Evolutionary conservation across 163 green algal species (phyloP), one percentile per base, ranked within the genome.

Genomic region (Prototheca cutis): DNA sequence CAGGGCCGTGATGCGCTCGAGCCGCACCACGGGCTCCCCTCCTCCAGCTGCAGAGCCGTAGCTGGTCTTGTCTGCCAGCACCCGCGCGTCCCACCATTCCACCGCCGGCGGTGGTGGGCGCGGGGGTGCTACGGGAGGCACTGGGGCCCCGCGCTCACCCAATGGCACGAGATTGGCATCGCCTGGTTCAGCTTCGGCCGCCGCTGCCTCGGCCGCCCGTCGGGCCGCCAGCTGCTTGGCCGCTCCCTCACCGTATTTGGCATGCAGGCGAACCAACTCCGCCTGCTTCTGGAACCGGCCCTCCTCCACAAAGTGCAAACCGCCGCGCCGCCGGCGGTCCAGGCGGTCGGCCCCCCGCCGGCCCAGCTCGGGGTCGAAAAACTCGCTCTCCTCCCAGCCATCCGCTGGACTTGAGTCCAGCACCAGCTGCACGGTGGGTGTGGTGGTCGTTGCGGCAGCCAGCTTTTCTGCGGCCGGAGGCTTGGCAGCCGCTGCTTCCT

Each of bases 61-160:
- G 36, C 57, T 40, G 57, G 60, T 33, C 63, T 59, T 65, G 28
- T 79, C 62, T 0, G 42, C 52, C 40, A 87, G 67, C 19, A 89
- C 66, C 7, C 68, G 64, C 15, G 59, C 74, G 62, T 91, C 83
- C 85, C 85, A 94, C 86, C 86, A 94, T 60, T 94, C 86, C 55
- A 92, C 73, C 1, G 73, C 66, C 3, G 78, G 78, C 3, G 78
- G 52, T 4, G 65, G 30, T 23, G 17, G 1, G 13, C 13, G 31
- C 28, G 31, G 28, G 31, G 31, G 53, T 19, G 13, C 51, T 23
- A 34, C 27, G 6, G 10, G 5, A 13, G 47, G 19, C 27, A 40
- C n/a, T 48, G 23, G 55, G 29, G 48, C 48, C 34, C 48, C 51
- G 18, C 61, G 53, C 21, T 57, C 53, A 2, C 78, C 81, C 21